Conservation (phyloP, 345 rosid species). For the Boechera divaricarpa region DNA sequence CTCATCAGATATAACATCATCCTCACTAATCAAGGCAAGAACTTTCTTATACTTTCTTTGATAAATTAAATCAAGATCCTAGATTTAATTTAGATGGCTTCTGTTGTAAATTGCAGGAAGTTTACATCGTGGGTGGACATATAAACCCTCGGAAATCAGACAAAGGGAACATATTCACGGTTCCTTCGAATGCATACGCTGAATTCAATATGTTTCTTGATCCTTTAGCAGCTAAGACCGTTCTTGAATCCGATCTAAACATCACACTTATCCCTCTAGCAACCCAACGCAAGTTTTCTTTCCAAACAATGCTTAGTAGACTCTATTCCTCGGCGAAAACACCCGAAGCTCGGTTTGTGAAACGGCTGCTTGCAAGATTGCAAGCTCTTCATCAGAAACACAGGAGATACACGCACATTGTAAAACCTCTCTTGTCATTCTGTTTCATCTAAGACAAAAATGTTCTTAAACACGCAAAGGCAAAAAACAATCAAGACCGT, state of each 20-base stretch:
- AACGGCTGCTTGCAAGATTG: slow-evolving; percentile 59
- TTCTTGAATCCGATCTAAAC: slow-evolving; percentile 62
- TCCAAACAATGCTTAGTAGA: slow-evolving; percentile 46
- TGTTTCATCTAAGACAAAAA: neutral
- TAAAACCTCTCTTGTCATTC: slow-evolving; percentile 34
- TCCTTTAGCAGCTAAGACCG: slow-evolving; percentile 79
- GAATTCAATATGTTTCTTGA: slow-evolving; percentile 93
- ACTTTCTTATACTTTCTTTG: too few relatives aligned
- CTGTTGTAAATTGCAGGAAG: slow-evolving; percentile 57
- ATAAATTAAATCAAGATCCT: neutral
- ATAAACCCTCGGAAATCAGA: slow-evolving; percentile 47
- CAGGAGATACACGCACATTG: slow-evolving; percentile 69
- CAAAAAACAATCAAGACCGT: neutral
- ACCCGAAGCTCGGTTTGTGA: slow-evolving; percentile 62
- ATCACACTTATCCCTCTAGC: slow-evolving; percentile 78
- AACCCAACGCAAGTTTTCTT: slow-evolving; percentile 60
- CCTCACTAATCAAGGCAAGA: too few relatives aligned
- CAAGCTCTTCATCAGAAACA: slow-evolving; percentile 54
- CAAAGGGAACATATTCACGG: slow-evolving; percentile 61
- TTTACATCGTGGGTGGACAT: slow-evolving; percentile 85
- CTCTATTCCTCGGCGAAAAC: slow-evolving; percentile 49
- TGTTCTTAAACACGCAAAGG: neutral
- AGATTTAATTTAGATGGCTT: neutral
- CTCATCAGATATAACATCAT: too few relatives aligned
- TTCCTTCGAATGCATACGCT: slow-evolving; percentile 58